phyloP scores from a whole-genome alignment of 2,329 filamentous ascomycete species.

The Xylaria polymorpha region DNA sequence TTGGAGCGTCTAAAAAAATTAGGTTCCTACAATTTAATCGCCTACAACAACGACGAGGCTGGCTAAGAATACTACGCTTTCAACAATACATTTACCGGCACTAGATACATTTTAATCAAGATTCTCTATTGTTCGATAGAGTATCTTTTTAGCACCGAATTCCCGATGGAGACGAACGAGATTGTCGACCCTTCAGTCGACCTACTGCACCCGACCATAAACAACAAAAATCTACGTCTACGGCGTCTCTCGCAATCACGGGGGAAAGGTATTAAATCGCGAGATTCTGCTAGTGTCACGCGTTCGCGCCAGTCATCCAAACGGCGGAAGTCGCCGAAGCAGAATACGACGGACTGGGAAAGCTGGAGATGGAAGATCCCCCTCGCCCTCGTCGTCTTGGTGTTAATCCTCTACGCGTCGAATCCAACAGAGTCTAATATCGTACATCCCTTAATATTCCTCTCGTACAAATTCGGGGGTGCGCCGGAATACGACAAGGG shows the following conservation, averaged over 20 bases:
- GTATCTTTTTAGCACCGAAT: background rate
- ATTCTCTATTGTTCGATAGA: background rate
- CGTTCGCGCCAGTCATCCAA: background rate
- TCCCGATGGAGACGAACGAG: conserved; percentile 14
- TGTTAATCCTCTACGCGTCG: conserved; percentile 68
- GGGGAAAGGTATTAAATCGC: background rate
- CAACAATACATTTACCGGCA: too few relatives aligned
- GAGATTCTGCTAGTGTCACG: background rate
- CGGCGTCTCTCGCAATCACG: conserved; percentile 12
- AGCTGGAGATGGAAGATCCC: conserved; percentile 57
- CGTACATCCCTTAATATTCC: conserved; percentile 72
- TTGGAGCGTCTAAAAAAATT: background rate
- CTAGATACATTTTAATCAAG: too few relatives aligned
- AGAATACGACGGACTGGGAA: background rate
- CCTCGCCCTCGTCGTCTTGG: conserved; percentile 64
- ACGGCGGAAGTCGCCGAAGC: background rate
- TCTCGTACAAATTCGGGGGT: conserved; percentile 71
- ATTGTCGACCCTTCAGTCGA: conserved; percentile 12
- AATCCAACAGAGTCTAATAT: conserved; percentile 74
- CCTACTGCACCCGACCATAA: conserved; percentile 7
- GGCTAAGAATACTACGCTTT: background rate
- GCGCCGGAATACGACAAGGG: conserved; percentile 76
- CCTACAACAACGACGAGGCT: background rate
- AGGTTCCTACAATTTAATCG: background rate
- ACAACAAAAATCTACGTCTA: conserved; percentile 9